A percentile compares a stretch with the other conserved stretches of the same genome.
Conservation (phyloP, 352 stramenopile species). For the Globisporangium apiculatum region DNA sequence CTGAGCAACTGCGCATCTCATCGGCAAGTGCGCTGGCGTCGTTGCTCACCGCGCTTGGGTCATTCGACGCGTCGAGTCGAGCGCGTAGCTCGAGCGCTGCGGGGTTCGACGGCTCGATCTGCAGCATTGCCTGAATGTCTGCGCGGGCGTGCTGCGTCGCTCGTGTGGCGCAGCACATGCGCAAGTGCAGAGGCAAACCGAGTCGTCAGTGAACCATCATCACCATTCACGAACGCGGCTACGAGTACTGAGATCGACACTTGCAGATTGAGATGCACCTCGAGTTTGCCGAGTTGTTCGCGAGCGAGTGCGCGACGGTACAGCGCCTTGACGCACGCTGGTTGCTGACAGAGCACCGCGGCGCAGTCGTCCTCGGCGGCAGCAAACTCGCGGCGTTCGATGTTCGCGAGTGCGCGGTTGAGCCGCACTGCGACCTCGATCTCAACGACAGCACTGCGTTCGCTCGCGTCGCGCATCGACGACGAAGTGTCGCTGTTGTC, state of each 20-base stretch:
- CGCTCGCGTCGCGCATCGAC: neutral
- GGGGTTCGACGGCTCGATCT: slow-evolving; percentile 38
- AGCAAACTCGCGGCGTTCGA: slow-evolving; percentile 20
- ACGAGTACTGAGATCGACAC: no score
- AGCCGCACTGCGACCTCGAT: slow-evolving; percentile 49
- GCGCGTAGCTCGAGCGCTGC: slow-evolving; percentile 5
- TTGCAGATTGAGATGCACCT: slow-evolving; percentile 16
- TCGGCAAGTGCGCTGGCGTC: neutral
- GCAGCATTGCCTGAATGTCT: slow-evolving; percentile 21
- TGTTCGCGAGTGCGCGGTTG: slow-evolving; percentile 54
- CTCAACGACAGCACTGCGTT: slow-evolving; percentile 5
- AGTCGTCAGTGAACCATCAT: no score
- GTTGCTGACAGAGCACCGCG: slow-evolving; percentile 54
- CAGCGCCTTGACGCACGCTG: slow-evolving; percentile 81
- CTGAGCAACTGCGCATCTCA: slow-evolving; percentile 2
- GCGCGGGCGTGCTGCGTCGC: slow-evolving; percentile 21
- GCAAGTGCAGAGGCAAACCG: no score
- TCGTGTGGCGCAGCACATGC: no score
- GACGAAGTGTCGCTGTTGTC: neutral
- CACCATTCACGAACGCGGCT: no score
- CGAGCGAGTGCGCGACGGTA: slow-evolving; percentile 81
- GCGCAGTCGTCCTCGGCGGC: slow-evolving; percentile 66
- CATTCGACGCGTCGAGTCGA: slow-evolving; percentile 1
- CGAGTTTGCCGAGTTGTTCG: slow-evolving; percentile 56
- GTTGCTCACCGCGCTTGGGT: neutral